Evolutionary conservation across 2,329 filamentous ascomycete genomes (phyloP).

Genomic region (Sarocladiaceae sp.): DNA sequence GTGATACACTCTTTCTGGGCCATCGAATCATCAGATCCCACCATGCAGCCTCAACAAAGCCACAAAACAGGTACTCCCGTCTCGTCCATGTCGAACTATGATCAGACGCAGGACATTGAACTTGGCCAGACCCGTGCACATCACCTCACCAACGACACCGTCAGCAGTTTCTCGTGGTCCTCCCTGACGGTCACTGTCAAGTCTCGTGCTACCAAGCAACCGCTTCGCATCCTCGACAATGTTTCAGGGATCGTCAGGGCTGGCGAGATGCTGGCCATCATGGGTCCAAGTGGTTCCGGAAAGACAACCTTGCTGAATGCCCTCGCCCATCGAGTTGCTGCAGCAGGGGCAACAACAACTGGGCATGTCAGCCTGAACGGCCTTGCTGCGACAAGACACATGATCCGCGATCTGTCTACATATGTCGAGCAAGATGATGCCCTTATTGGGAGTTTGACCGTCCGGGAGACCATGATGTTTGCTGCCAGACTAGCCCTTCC

Average conservation of each 20-base stretch:
- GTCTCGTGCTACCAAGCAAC: constrained; percentile 40
- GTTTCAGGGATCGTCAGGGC: constrained; percentile 14
- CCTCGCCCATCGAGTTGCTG: constrained; percentile 56
- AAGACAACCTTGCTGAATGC: constrained; percentile 83
- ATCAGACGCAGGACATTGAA: constrained; percentile 8
- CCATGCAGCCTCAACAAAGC: too few species aligned
- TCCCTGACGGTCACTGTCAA: constrained; percentile 63
- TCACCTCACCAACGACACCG: constrained; percentile 53
- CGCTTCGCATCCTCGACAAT: constrained; percentile 14
- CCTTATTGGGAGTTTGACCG: constrained; percentile 72
- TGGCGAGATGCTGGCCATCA: constrained; percentile 71
- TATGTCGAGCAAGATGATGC: constrained; percentile 90
- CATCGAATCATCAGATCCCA: too few species aligned
- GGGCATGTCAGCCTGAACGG: constrained; percentile 59
- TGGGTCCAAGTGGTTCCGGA: constrained; percentile 69
- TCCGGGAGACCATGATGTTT: constrained; percentile 73
- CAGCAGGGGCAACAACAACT: constrained; percentile 33
- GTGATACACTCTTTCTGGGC: too few species aligned
- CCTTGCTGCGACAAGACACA: constrained; percentile 29
- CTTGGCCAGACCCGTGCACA: not conserved
- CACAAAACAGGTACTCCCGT: too few species aligned
- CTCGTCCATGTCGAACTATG: not conserved
- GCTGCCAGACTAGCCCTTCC: constrained; percentile 57
- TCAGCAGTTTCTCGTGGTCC: constrained; percentile 60
- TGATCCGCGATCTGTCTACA: constrained; percentile 60